A percentile compares a stretch with the other conserved stretches of the same genome.
Evolutionary conservation across 192 early-diverging fungal genomes (phyloP).

Genomic region (Phlyctochytrium arcticum): DNA sequence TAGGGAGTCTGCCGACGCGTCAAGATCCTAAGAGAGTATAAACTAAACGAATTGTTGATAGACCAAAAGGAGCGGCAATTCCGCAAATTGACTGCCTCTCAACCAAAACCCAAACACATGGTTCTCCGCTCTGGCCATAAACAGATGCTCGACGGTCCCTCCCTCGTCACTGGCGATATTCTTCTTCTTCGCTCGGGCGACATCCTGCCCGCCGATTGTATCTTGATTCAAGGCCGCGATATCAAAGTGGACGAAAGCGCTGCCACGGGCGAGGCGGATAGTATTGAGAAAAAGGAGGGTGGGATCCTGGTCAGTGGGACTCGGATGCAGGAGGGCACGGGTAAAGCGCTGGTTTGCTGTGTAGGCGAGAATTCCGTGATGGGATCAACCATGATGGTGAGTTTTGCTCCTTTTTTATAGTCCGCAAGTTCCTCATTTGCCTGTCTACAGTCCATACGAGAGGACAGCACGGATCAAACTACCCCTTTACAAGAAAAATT

Average conservation of each 20-base stretch:
- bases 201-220: constrained; percentile 86
- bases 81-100: constrained; percentile 21
- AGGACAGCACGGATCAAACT: not conserved
- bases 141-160: constrained; percentile 66
- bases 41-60: too few species aligned
- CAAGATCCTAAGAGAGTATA: too few species aligned
- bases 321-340: not conserved
- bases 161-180: constrained; percentile 87
- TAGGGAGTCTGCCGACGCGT: too few species aligned
- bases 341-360: not conserved
- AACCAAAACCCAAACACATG: constrained; percentile 26
- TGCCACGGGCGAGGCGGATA: constrained; percentile 84
- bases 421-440: not conserved
- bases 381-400: not conserved
- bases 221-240: constrained; percentile 72
- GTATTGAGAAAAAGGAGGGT: constrained; percentile 60
- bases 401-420: not conserved
- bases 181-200: constrained; percentile 83
- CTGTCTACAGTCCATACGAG: not conserved
- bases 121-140: constrained; percentile 70
- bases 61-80: constrained; percentile 32
- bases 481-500: constrained; percentile 86
- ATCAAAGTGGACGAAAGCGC: constrained; percentile 81
- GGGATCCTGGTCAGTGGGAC: not conserved
- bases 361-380: not conserved